phyloP scores from a whole-genome alignment of 176 grass and related monocot genomes.

The Carex littledalei region DNA sequence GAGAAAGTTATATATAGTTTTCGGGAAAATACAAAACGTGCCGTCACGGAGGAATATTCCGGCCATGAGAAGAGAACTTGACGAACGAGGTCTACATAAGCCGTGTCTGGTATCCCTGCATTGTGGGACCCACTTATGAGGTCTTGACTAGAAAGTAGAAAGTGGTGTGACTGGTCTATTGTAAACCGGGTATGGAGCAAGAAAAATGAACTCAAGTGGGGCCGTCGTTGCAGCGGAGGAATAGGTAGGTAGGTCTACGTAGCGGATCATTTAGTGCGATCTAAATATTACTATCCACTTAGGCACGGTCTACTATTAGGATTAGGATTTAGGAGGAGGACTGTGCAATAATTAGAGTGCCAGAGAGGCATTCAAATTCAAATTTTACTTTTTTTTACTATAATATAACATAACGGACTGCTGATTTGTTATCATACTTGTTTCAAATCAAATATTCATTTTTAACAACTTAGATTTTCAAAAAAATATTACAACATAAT shows the following conservation, averaged over 20 bases:
- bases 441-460: no score
- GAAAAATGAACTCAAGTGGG: background rate
- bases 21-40: constrained; percentile 78
- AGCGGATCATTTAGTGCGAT: background rate
- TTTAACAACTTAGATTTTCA: no score
- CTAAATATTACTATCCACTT: background rate
- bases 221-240: background rate
- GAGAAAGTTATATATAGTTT: constrained; percentile 90
- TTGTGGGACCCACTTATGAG: background rate
- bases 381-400: background rate
- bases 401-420: background rate
- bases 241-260: background rate
- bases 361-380: background rate
- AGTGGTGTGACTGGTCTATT: background rate
- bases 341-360: background rate
- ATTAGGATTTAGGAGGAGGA: background rate
- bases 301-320: background rate
- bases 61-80: background rate
- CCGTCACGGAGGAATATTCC: constrained; percentile 37
- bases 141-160: no score
- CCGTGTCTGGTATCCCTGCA: background rate
- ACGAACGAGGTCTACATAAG: background rate
- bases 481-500: no score
- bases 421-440: no score
- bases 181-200: background rate